These are phyloP conservation scores for Malus sylvestris DNA, from an alignment of 306 rosid species.

Conservation along the genomic window DNA sequence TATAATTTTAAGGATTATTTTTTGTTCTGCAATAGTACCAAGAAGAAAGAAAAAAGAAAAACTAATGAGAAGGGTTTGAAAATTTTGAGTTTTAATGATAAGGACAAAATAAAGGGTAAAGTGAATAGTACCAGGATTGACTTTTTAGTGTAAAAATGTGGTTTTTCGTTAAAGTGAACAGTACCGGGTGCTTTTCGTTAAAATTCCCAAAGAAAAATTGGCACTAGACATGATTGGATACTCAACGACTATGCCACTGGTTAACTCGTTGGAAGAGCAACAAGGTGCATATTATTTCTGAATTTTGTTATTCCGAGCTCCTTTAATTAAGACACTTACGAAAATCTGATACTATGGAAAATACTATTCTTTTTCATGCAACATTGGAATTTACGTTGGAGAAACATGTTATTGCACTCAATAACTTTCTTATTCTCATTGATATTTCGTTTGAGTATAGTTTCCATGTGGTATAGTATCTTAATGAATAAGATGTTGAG, in stretches of 20 bases:
- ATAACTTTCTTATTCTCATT: background rate
- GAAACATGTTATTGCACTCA: background rate
- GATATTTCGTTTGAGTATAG: background rate
- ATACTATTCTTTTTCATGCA: background rate
- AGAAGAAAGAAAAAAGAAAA: constrained; percentile 87
- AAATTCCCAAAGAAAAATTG: constrained; percentile 91
- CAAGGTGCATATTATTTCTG: constrained; percentile 40
- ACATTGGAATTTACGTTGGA: background rate
- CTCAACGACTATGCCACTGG: constrained; percentile 60
- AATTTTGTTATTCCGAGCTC: background rate
- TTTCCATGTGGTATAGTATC: fast-evolving
- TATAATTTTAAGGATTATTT: no score
- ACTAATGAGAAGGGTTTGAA: no score
- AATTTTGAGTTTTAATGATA: no score
- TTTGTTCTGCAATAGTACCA: constrained; percentile 46
- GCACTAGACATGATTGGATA: constrained; percentile 93
- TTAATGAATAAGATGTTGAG: no score
- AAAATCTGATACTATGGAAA: background rate
- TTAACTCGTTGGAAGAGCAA: constrained; percentile 91
- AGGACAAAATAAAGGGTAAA: no score
- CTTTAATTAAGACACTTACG: background rate
- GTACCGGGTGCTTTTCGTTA: no score
- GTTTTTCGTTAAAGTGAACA: no score
- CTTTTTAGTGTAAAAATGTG: no score
- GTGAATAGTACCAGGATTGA: no score